Percentiles rank a stretch among this genome's conserved stretches.
Conservation (phyloP, 2,329 filamentous ascomycete species). For the Alternaria metachromatica region DNA sequence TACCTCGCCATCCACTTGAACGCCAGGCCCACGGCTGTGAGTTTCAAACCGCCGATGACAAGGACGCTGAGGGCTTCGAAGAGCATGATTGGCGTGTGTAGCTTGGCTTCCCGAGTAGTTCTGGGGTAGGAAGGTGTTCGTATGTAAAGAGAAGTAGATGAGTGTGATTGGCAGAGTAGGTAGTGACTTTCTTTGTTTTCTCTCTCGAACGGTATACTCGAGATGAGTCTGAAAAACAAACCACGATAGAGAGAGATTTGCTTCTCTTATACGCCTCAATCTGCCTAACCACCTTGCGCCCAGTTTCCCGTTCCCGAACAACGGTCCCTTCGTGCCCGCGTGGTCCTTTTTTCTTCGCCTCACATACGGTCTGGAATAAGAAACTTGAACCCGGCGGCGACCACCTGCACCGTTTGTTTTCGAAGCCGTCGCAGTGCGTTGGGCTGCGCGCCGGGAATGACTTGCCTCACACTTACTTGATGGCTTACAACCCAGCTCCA, state of each 20-base stretch:
- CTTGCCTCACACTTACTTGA: neutral
- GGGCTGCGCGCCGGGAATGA: neutral
- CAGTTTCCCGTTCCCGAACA: neutral
- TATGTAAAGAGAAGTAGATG: too few species aligned
- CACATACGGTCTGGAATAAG: neutral
- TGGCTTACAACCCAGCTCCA: neutral
- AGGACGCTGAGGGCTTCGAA: constrained; percentile 32
- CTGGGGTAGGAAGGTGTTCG: neutral
- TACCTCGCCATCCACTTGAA: constrained; percentile 37
- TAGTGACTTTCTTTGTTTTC: neutral
- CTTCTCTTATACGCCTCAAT: neutral
- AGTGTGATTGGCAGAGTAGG: neutral
- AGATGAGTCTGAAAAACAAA: neutral
- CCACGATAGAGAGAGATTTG: neutral
- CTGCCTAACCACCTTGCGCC: neutral
- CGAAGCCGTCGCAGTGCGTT: neutral
- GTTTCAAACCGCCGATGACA: constrained; percentile 38
- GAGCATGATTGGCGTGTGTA: too few species aligned
- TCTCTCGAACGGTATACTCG: neutral
- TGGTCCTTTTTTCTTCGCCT: neutral
- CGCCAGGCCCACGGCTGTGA: constrained; percentile 37
- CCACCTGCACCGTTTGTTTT: neutral
- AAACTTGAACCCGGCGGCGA: neutral
- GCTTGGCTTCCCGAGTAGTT: too few species aligned
- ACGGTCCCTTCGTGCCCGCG: too few species aligned